Evolutionary conservation across 495 filamentous ascomycete genomes (phyloP).

Genomic region (Pseudotulostoma volvatum): DNA sequence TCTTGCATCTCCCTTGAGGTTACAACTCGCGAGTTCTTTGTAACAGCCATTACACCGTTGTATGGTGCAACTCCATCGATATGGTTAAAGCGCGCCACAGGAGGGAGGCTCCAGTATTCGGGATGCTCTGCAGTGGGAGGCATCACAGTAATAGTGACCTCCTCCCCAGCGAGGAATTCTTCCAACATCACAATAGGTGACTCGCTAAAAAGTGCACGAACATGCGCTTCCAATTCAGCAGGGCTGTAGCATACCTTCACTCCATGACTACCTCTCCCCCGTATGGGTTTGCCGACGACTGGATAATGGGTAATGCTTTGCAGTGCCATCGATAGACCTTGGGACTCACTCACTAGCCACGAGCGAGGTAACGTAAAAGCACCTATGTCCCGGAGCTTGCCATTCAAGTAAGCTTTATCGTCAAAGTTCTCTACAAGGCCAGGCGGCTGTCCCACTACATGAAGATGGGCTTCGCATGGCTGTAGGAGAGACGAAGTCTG

Average conservation of each 20-base stretch:
- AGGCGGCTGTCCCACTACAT: conserved; percentile 22
- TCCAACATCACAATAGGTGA: conserved; percentile 19
- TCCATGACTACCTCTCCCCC: conserved; percentile 18
- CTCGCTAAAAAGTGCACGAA: conserved; percentile 11
- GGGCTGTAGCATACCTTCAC: conserved; percentile 17
- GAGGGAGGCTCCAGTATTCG: conserved; percentile 18
- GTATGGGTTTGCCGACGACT: conserved; percentile 19
- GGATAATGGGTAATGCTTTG: conserved; percentile 10
- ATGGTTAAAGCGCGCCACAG: conserved; percentile 24
- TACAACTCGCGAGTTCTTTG: conserved; percentile 15
- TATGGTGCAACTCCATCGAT: conserved; percentile 18
- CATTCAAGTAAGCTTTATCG: conserved; percentile 24
- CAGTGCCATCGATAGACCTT: conserved; percentile 4
- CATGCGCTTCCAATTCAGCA: conserved; percentile 12
- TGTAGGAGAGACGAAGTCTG: conserved; percentile 12
- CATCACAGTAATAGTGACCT: conserved; percentile 27
- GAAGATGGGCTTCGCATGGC: conserved; percentile 6
- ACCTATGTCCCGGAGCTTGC: conserved; percentile 9
- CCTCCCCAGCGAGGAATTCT: conserved; percentile 23
- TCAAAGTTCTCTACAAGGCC: conserved; percentile 22
- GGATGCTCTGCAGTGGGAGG: conserved; percentile 12
- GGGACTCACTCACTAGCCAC: conserved; percentile 6
- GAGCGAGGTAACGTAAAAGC: conserved; percentile 9
- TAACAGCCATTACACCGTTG: conserved; percentile 19
- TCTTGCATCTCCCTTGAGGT: conserved; percentile 9